Evolutionary conservation across 176 grass and related monocot genomes (phyloP), one percentile per base, ranked within the genome.

Genomic region (Carex kokanica): DNA sequence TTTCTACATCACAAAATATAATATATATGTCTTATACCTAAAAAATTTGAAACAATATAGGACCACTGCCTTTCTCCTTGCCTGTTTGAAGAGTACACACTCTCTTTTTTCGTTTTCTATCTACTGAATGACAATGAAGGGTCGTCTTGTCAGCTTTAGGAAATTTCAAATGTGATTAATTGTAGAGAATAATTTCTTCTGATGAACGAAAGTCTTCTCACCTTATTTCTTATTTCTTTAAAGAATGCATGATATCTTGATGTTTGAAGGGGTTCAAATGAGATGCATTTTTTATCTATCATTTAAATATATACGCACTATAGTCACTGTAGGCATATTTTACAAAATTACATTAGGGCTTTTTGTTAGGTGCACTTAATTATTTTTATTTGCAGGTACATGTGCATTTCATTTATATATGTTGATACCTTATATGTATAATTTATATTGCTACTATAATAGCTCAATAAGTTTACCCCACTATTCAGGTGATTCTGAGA

Each of bases 401-500:
- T 66, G 8, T 85, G 66, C 29, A 7, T 60, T 47, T 79, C 12
- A 20, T 53, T 34, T 70, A 25, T 60, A 59, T n/a, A 13, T 74
- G 43, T 23, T 25, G 23, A 77, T 77, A 9, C 57, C 11, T 49
- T 78, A 77, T 64, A 38, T 27, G 1, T n/a, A 2, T 61, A 61
- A 61, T 21, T 51, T 53, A 25, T 15, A 45, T n/a, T 20, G 32
- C 38, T 43, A 45, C n/a, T 82, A 40, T 43, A 49, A 84, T 36
- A 73, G 49, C 40, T 73, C 6, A 2, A 68, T 5, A 47, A 73
- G 23, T 73, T 21, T 47, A 20, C 8, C 11, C 69, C 7, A 73
- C 38, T 73, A 9, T 73, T 13, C 84, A 98, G 93, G 96, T 80
- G 93, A 98, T 89, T 98, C 93, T 68, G 93, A 98, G 89, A 98